Evolutionary conservation across 805 yeast species (phyloP), one percentile per base, ranked within the genome.

Genomic region (Ogataea populi-albae): DNA sequence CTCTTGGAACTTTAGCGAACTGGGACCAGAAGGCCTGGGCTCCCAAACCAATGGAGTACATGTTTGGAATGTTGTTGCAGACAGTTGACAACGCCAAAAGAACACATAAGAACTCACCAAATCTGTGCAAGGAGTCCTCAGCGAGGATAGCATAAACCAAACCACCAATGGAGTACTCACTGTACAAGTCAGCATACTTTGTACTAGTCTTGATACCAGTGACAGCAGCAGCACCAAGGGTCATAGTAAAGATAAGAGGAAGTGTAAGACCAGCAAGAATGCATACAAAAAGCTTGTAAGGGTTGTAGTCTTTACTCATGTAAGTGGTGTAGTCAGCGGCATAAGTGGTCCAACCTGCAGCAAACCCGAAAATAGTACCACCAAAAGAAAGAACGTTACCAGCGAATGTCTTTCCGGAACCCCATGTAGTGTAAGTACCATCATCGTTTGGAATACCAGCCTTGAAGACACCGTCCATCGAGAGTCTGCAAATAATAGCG

Each of bases 291-390:
- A 86, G 69, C 55, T 68, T 79, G 55, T 48, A 45, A 28, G 76
- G 66, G 61, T 73, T 74, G 45, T 81, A 77, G 53, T 75, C 71
- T 51, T 73, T 68, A 47, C 83, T 86, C 75, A 84, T 86, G 67
- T 86, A 89, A 28, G 82, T 87, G 32, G 95, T 86, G 66, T 88
- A 89, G 65, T 88, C 97, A 34, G 95, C 78, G 18, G 96, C 93
- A 51, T 81, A 86, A 14, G 96, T 81, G 38, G 94, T 77, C 97
- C 97, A 88, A 45, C 96, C 96, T 36, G 95, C 76, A 33, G 95
- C 94, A 55, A 81, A 88, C 45, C 96, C 96, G 52, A 76, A 88
- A 45, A 84, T 61, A 28, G 93, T 64, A 60, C 88, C 81, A 57
- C 96, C 96, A 49, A 82, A 86, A 15, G 91, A 77, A 38, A 88